Percentiles rank a stretch among this genome's conserved stretches.
These are phyloP conservation scores for Boletus eberwhitei DNA, from an alignment of 768 basidiomycete genomes.

Conservation along the genomic window DNA sequence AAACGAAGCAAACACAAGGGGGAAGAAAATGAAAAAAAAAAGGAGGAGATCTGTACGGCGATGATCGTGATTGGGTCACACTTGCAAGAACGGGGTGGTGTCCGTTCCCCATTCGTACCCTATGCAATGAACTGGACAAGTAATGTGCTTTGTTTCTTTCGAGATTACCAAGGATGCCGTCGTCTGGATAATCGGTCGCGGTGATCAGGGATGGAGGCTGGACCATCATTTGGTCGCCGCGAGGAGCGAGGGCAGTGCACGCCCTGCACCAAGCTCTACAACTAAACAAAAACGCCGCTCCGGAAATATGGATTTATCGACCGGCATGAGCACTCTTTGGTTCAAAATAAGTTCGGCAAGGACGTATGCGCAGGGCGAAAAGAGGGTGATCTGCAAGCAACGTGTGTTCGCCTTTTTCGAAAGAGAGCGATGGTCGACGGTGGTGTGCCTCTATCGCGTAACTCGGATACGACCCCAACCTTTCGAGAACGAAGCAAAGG, in stretches of 20 bases:
- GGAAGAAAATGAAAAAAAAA: too few relatives aligned
- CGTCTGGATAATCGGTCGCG: conserved; percentile 68
- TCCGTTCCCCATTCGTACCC: conserved; percentile 70
- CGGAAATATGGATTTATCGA: not conserved
- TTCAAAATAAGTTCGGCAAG: conserved; percentile 67
- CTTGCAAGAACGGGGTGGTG: conserved; percentile 46
- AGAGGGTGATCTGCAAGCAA: conserved; percentile 70
- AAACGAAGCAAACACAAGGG: not conserved
- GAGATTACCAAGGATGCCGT: conserved; percentile 56
- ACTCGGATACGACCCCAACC: conserved; percentile 35
- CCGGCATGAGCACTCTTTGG: conserved; percentile 42
- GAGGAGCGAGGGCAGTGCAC: conserved; percentile 64
- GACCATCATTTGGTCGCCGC: conserved; percentile 42
- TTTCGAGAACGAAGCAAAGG: too few relatives aligned
- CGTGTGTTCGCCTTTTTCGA: conserved; percentile 66
- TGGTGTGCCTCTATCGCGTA: conserved; percentile 3
- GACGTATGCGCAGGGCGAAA: conserved; percentile 66
- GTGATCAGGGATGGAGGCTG: conserved; percentile 52
- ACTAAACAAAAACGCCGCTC: conserved; percentile 30
- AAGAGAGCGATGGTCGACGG: not conserved
- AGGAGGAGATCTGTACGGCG: not conserved
- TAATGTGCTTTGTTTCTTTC: conserved; percentile 43
- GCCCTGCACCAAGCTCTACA: conserved; percentile 70
- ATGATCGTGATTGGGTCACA: conserved; percentile 3
- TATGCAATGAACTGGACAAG: conserved; percentile 41